Evolutionary conservation across 768 basidiomycete genomes (phyloP), one percentile per base, ranked within the genome.

Genomic region (Suillus variegatus): DNA sequence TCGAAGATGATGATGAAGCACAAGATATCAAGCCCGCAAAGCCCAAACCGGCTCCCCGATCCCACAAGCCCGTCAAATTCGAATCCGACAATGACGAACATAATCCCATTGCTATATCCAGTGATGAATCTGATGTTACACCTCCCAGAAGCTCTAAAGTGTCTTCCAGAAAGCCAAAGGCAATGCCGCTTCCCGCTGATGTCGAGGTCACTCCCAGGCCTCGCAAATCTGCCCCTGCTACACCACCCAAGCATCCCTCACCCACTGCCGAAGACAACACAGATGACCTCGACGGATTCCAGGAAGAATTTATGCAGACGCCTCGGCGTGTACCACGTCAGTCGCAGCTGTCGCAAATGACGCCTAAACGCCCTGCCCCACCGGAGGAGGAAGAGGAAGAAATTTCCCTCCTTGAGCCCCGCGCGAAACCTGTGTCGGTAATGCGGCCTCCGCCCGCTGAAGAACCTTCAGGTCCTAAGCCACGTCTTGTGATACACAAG

Each of bases 401-500:
- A 58, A 60, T 41, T 6, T 75, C 77, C 0, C 72, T 78, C 3
- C 47, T 78, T 28, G 73, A 72, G 61, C 71, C 74, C 36, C 64
- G 62, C 64, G 51, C 38, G 36, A 71, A 68, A 18, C 77, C 79
- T 0, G 75, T 78, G 13, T 75, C 73, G 57, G 71, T 80, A 14
- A 72, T 78, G 14, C 75, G 77, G 64, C 64, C 75, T 0, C 73
- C 69, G 18, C 60, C 77, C 6, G 78, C 77, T 3, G 88, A 89
- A 67, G 88, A 90, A 67, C 82, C 84, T 20, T 69, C 82, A 47
- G 90, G 87, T 9, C 90, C 91, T 0, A 85, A 82, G 66, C 58
- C 91, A 20, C 90, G 97, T 18, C 81, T 99, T 25, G 93, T 97
- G 40, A 99, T 99, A 64, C 91, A 97, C 73, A 96, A 97, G 76